A percentile compares a stretch with the other conserved stretches of the same genome.
Evolutionary conservation across 2,329 filamentous ascomycete genomes (phyloP).

Genomic region (Sclerotinia nivalis): DNA sequence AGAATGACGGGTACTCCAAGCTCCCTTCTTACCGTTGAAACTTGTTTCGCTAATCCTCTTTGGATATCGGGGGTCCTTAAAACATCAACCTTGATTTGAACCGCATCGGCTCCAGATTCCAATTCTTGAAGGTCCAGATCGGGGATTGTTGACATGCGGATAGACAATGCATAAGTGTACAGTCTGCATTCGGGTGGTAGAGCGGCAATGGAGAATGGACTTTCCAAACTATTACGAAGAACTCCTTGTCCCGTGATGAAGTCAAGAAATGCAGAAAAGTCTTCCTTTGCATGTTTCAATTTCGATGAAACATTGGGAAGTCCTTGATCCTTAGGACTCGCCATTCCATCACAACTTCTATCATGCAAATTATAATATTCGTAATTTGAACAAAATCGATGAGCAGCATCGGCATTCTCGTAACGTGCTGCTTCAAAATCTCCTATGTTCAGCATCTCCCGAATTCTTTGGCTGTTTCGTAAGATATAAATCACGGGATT

Average conservation of each 20-base stretch:
- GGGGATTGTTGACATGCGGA: slow-evolving; percentile 59
- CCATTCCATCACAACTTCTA: slow-evolving; percentile 43
- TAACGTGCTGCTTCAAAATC: slow-evolving; percentile 47
- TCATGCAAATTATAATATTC: slow-evolving; percentile 63
- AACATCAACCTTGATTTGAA: slow-evolving; percentile 60
- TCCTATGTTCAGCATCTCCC: slow-evolving; percentile 48
- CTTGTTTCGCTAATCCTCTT: slow-evolving; percentile 54
- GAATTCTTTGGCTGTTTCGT: slow-evolving; percentile 65
- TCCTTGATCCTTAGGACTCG: slow-evolving; percentile 46
- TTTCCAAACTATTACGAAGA: slow-evolving; percentile 55
- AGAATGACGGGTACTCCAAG: slow-evolving; percentile 58
- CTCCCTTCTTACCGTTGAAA: slow-evolving; percentile 58
- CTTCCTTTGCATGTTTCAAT: slow-evolving; percentile 56
- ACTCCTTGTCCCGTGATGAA: slow-evolving; percentile 56
- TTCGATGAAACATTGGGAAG: slow-evolving; percentile 50
- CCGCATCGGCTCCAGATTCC: slow-evolving; percentile 59
- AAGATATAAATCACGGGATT: slow-evolving; percentile 72
- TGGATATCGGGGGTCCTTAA: slow-evolving; percentile 52
- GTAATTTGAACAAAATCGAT: slow-evolving; percentile 58
- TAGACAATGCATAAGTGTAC: slow-evolving; percentile 67
- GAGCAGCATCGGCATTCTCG: slow-evolving; percentile 47
- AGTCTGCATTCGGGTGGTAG: slow-evolving; percentile 59
- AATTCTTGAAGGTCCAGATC: slow-evolving; percentile 53
- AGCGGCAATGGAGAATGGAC: slow-evolving; percentile 60
- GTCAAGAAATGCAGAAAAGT: slow-evolving; percentile 60